phyloP scores from a whole-genome alignment of 2,329 filamentous ascomycete genomes.

The Ustulina deusta region DNA sequence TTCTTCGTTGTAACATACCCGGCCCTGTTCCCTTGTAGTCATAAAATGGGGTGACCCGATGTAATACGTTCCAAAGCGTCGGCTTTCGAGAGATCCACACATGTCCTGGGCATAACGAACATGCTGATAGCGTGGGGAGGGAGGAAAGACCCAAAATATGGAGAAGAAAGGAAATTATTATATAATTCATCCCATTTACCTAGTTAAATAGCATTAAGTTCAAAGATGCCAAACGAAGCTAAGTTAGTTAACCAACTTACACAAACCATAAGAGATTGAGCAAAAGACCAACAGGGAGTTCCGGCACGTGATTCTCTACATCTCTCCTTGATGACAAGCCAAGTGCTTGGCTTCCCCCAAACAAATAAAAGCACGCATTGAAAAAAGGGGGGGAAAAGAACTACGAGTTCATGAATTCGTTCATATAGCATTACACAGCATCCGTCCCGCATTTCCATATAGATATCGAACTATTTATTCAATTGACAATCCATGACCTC shows the following conservation, averaged over 20 bases:
- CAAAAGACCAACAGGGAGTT: too few relatives aligned
- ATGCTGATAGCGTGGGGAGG: not conserved
- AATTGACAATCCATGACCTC: not conserved
- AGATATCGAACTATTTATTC: not conserved
- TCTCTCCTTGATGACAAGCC: too few relatives aligned
- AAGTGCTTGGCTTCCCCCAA: not conserved
- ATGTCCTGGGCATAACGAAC: not conserved
- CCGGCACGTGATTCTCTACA: too few relatives aligned
- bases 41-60: too few relatives aligned
- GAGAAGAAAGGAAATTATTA: not conserved
- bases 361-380: not conserved
- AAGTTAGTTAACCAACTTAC: not conserved
- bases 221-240: not conserved
- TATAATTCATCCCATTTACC: not conserved
- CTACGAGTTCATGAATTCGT: not conserved
- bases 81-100: not conserved
- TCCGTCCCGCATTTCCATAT: not conserved
- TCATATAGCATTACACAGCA: conserved; percentile 9
- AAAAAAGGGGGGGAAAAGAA: too few relatives aligned
- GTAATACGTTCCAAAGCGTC: not conserved
- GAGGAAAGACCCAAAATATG: not conserved
- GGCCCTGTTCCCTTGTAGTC: too few relatives aligned
- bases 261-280: too few relatives aligned
- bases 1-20: too few relatives aligned
- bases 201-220: not conserved